A percentile compares a stretch with the other conserved stretches of the same genome.
These are phyloP conservation scores for Ceratocystis smalleyi DNA, from an alignment of 2,329 filamentous ascomycete genomes.

Conservation along the genomic window DNA sequence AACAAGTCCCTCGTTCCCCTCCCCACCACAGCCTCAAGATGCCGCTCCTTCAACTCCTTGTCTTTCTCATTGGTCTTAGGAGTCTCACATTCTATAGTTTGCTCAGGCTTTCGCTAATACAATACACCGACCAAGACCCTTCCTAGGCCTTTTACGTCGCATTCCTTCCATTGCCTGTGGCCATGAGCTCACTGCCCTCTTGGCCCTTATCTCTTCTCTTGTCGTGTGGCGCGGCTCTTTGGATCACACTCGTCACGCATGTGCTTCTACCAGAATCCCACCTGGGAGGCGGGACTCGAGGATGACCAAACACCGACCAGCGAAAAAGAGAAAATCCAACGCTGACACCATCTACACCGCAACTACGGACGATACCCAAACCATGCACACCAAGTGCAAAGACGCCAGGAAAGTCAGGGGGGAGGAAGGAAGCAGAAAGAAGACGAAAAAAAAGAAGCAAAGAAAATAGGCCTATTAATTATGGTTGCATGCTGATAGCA, in stretches of 20 bases:
- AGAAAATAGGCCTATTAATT: neutral
- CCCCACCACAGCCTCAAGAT: neutral
- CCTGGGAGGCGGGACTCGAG: neutral
- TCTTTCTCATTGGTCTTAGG: neutral
- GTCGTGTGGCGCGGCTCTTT: neutral
- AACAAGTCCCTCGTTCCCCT: neutral
- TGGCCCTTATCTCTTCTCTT: neutral
- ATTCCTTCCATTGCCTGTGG: neutral
- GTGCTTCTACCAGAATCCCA: conserved; percentile 1
- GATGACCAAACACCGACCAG: neutral
- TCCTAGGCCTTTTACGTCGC: neutral
- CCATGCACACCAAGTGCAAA: too few species aligned
- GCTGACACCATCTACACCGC: neutral
- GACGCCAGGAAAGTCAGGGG: too few species aligned
- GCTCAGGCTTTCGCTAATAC: neutral
- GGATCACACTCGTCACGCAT: neutral
- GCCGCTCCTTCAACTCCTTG: neutral
- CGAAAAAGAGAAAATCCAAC: neutral
- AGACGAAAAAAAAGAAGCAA: neutral
- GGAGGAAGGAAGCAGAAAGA: neutral
- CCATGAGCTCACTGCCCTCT: neutral
- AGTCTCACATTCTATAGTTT: neutral
- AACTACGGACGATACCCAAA: neutral
- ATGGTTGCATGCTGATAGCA: neutral
- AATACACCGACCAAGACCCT: too few species aligned